These are phyloP conservation scores for Xylaria digitata DNA, from an alignment of 2,329 filamentous ascomycete species.

Conservation along the genomic window DNA sequence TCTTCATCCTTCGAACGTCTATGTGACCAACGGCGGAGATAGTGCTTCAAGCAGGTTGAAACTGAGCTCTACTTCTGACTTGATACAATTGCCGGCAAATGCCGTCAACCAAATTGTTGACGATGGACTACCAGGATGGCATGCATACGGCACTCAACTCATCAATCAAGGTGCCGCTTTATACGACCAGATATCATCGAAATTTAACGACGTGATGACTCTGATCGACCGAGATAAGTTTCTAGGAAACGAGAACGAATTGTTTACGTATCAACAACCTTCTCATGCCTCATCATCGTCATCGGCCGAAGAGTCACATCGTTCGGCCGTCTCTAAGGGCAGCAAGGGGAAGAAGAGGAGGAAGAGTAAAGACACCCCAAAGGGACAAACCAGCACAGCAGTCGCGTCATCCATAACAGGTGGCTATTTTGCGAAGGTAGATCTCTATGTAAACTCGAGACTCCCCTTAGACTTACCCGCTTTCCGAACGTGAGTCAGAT, in stretches of 20 bases:
- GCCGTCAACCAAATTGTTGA: conserved; percentile 55
- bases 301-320: conserved; percentile 32
- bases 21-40: conserved; percentile 39
- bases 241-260: conserved; percentile 64
- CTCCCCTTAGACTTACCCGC: conserved; percentile 75
- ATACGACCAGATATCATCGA: conserved; percentile 69
- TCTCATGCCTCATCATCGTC: conserved; percentile 27
- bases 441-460: conserved; percentile 81
- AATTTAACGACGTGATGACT: conserved; percentile 76
- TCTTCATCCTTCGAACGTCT: conserved; percentile 36
- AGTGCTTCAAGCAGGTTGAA: conserved; percentile 52
- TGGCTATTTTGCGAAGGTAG: conserved; percentile 79
- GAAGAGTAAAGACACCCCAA: conserved; percentile 50
- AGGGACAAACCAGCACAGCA: conserved; percentile 52
- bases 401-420: conserved; percentile 56
- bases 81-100: conserved; percentile 56
- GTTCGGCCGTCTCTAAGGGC: conserved; percentile 35
- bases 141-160: conserved; percentile 57
- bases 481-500: conserved; percentile 69
- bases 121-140: conserved; percentile 57
- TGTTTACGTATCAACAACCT: conserved; percentile 56
- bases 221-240: conserved; percentile 74
- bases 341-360: conserved; percentile 43
- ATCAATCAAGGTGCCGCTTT: conserved; percentile 60
- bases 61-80: conserved; percentile 56